phyloP scores from a whole-genome alignment of 2,329 filamentous ascomycete genomes.

The Cordyceps pruinosa region DNA sequence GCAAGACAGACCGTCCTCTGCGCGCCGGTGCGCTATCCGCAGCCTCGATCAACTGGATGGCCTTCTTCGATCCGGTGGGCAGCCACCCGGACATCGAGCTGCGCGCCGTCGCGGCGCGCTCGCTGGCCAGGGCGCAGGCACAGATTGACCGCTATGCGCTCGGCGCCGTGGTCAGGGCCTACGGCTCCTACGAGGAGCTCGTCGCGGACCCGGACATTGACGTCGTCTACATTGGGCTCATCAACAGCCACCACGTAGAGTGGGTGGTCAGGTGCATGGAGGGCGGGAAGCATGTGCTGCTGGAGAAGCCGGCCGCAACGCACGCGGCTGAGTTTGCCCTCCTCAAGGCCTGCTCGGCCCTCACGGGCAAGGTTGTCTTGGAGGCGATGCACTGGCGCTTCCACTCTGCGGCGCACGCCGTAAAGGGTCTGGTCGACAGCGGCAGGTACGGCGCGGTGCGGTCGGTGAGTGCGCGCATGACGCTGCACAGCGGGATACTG shows the following conservation, averaged over 20 bases:
- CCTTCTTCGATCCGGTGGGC: conserved; percentile 10
- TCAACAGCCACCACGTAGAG: conserved; percentile 41
- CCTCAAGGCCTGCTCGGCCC: conserved; percentile 28
- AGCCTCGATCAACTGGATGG: conserved; percentile 9
- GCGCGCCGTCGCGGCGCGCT: conserved; percentile 6
- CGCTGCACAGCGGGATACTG: not conserved
- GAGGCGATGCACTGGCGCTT: conserved; percentile 15
- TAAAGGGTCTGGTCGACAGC: not conserved
- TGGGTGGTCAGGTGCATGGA: conserved; percentile 39
- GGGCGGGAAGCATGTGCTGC: conserved; percentile 47
- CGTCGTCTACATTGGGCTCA: conserved; percentile 36
- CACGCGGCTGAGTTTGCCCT: conserved; percentile 40
- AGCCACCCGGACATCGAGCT: conserved; percentile 9
- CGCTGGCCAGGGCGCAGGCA: not conserved
- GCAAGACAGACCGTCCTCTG: conserved; percentile 3
- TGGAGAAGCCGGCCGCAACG: conserved; percentile 47
- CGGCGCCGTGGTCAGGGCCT: not conserved
- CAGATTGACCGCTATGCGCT: conserved; percentile 4
- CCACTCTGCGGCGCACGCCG: conserved; percentile 11
- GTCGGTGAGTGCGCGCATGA: not conserved
- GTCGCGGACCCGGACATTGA: conserved; percentile 21
- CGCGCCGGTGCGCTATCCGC: conserved; percentile 10
- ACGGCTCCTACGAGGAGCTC: conserved; percentile 15
- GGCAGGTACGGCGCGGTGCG: conserved; percentile 8
- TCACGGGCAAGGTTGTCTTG: conserved; percentile 13